Evolutionary conservation across 2,329 filamentous ascomycete species (phyloP).

Genomic region (Cordyceps militaris): DNA sequence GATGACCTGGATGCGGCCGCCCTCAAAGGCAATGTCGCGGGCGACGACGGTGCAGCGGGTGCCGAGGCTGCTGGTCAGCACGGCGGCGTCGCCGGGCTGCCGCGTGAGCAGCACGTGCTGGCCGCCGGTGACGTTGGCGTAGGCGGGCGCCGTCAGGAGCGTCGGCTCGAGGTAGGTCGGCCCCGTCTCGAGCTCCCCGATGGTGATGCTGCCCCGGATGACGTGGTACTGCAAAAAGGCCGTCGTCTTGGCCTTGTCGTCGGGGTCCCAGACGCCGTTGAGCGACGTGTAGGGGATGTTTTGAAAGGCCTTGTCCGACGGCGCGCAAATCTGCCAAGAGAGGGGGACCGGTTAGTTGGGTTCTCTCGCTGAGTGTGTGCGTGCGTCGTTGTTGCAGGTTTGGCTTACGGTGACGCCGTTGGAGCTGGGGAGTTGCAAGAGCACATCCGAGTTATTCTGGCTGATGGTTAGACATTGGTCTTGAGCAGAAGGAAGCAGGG

Average conservation of each 20-base stretch:
- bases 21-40: slow-evolving; percentile 39
- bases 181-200: slow-evolving; percentile 29
- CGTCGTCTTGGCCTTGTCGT: slow-evolving; percentile 38
- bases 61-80: slow-evolving; percentile 45
- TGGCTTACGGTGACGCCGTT: slow-evolving; percentile 37
- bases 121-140: slow-evolving; percentile 43
- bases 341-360: background rate
- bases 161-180: slow-evolving; percentile 35
- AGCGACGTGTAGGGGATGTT: slow-evolving; percentile 46
- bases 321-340: slow-evolving; percentile 51
- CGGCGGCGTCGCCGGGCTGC: slow-evolving; percentile 33
- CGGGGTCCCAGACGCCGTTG: slow-evolving; percentile 37
- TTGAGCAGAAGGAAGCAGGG: background rate
- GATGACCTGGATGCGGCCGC: slow-evolving; percentile 45
- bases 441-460: slow-evolving; percentile 40
- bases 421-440: slow-evolving; percentile 37
- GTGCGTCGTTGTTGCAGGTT: background rate
- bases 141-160: slow-evolving; percentile 34
- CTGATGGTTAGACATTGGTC: background rate
- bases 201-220: slow-evolving; percentile 42
- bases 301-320: slow-evolving; percentile 50
- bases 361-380: background rate
- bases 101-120: slow-evolving; percentile 41
- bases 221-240: slow-evolving; percentile 56
- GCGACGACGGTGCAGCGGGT: slow-evolving; percentile 35